phyloP scores from a whole-genome alignment of 345 rosid species.

The Populus pruinosa region DNA sequence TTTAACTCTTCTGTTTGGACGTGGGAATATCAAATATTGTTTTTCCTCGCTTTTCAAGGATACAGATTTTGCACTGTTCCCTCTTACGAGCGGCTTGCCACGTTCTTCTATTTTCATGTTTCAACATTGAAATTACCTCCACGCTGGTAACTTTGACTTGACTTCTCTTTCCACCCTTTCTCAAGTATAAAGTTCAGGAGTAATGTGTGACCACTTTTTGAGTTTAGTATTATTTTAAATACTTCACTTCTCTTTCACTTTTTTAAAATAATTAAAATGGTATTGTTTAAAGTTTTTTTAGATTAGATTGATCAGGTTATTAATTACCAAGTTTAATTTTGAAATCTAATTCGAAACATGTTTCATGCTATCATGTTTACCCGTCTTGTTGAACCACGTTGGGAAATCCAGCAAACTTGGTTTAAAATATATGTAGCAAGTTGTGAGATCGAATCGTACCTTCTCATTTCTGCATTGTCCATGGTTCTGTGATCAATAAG shows the following conservation, averaged over 20 bases:
- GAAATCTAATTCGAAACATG: too few species aligned
- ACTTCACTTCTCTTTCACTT: too few species aligned
- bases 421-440: too few species aligned
- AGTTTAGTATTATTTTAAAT: background rate
- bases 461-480: background rate
- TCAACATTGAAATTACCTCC: slow-evolving; percentile 1
- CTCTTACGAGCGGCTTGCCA: slow-evolving; percentile 29
- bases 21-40: background rate
- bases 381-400: too few species aligned
- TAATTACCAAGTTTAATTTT: too few species aligned
- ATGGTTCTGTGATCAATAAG: background rate
- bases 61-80: slow-evolving; percentile 20
- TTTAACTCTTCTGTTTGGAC: background rate
- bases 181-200: background rate
- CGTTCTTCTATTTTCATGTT: slow-evolving; percentile 39
- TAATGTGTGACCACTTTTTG: background rate
- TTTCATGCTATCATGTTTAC: too few species aligned
- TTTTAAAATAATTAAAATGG: too few species aligned
- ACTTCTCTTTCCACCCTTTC: background rate
- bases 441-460: too few species aligned
- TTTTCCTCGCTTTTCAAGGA: background rate
- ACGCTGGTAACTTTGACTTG: background rate
- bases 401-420: too few species aligned
- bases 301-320: too few species aligned
- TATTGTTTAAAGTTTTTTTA: too few species aligned